Evolutionary conservation across 768 basidiomycete species (phyloP), one percentile per base, ranked within the genome.

Genomic region (Lactarius vividus): DNA sequence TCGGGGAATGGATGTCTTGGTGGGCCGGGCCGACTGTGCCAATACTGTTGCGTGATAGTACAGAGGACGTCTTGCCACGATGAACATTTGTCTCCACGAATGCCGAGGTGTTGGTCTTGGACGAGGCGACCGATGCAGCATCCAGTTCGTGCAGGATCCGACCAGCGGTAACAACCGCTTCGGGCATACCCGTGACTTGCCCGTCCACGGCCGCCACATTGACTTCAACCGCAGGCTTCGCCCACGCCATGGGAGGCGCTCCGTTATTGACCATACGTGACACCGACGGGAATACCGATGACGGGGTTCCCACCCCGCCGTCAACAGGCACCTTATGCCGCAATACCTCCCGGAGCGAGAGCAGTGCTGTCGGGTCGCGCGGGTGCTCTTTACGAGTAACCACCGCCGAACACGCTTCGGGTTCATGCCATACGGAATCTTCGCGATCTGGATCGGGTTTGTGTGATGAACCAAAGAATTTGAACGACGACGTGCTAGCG

Each of bases 371-470:
- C 0, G 81, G 79, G 67, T 90, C 89, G 20, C 83, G 80, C 0
- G 85, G 82, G 68, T 87, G 82, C 64, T 88, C 86, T 71, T 85
- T 89, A 13, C 88, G 77, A 33, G 80, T 82, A 64, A 89, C 83
- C 15, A 84, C 79, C 0, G 86, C 82, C 1, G 86, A 85, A 69
- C 80, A 87, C 8, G 79, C 71, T 70, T 91, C 89, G 0, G 83
- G 81, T 66, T 85, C 85, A 64, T 85, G 80, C 86, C 85, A 87
- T 4, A 83, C 75, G 0, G 78, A 77, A 67, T 80, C 83, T 46
- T 85, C 86, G 42, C 80, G 76, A 71, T 89, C 88, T 4, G 88
- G 86, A 71, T 89, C 86, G 0, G 81, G 85, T 52, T 79, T 78
- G 2, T 73, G 72, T 20, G 78, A 67, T 2, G 80, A 72, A 2